Evolutionary conservation across 2,329 filamentous ascomycete species (phyloP).

Genomic region (Aspergillus texensis): DNA sequence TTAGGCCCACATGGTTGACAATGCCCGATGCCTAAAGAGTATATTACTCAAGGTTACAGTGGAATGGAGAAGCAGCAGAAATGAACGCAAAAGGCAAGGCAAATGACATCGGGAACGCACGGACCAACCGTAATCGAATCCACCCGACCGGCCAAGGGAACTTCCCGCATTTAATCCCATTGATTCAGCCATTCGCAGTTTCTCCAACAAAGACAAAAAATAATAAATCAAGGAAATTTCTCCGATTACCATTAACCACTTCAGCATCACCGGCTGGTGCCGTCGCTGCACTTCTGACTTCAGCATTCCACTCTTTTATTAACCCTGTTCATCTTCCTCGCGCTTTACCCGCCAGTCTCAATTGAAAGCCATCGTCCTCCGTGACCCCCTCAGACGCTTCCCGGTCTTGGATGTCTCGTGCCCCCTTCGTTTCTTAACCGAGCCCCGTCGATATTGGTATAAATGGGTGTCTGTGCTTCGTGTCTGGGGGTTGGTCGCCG

Average conservation of each 20-base stretch:
- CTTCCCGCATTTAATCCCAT: neutral
- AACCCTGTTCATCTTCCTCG: constrained; percentile 2
- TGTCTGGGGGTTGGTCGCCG: constrained; percentile 45
- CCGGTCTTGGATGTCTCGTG: constrained; percentile 16
- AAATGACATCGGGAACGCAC: constrained; percentile 15
- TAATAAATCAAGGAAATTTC: neutral
- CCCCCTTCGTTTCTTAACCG: constrained; percentile 10
- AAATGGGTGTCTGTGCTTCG: constrained; percentile 50
- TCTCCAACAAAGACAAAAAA: neutral
- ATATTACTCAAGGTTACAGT: neutral
- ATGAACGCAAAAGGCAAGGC: neutral
- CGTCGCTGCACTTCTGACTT: neutral
- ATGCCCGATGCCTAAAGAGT: neutral
- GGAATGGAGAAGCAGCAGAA: neutral
- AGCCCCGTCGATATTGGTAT: constrained; percentile 14
- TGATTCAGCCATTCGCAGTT: neutral
- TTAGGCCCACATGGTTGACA: neutral
- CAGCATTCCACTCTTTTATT: constrained; percentile 8
- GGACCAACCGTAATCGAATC: constrained; percentile 7
- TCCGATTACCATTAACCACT: neutral
- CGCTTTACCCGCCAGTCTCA: neutral
- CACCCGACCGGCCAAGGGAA: neutral
- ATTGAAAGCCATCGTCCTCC: neutral
- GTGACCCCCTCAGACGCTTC: neutral
- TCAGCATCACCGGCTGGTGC: constrained; percentile 19